Evolutionary conservation across 768 basidiomycete species (phyloP).

Genomic region (Pleurotus cornucopiae): DNA sequence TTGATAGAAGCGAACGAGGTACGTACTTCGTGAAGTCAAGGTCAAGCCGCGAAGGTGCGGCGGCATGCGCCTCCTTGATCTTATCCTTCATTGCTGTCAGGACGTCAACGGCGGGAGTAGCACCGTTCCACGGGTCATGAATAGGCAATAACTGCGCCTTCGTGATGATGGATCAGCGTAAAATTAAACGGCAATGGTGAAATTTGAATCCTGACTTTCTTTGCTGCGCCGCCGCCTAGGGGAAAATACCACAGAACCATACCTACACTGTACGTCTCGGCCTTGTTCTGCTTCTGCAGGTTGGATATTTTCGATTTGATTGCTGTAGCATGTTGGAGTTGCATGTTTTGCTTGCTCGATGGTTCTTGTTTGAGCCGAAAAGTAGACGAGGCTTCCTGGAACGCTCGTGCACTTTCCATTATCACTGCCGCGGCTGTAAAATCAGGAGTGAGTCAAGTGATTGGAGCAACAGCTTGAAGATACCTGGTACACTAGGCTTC

Average conservation of each 20-base stretch:
- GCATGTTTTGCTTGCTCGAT: background rate
- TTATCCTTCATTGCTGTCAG: background rate
- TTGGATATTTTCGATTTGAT: background rate
- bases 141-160: background rate
- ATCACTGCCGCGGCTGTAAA: background rate
- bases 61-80: background rate
- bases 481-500: background rate
- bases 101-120: background rate
- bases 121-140: background rate
- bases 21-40: background rate
- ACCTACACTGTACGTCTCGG: background rate
- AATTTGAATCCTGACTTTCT: background rate
- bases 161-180: too few relatives aligned
- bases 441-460: too few relatives aligned
- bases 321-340: background rate
- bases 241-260: background rate
- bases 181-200: too few relatives aligned
- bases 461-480: too few relatives aligned
- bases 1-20: background rate
- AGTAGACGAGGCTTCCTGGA: background rate
- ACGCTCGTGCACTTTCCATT: background rate
- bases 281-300: background rate
- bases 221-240: background rate
- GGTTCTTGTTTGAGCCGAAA: background rate
- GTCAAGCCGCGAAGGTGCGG: background rate